A percentile compares a stretch with the other conserved stretches of the same genome.
Conservation (phyloP, 352 stramenopile genomes). For the Hyaloperonospora brassicae region DNA sequence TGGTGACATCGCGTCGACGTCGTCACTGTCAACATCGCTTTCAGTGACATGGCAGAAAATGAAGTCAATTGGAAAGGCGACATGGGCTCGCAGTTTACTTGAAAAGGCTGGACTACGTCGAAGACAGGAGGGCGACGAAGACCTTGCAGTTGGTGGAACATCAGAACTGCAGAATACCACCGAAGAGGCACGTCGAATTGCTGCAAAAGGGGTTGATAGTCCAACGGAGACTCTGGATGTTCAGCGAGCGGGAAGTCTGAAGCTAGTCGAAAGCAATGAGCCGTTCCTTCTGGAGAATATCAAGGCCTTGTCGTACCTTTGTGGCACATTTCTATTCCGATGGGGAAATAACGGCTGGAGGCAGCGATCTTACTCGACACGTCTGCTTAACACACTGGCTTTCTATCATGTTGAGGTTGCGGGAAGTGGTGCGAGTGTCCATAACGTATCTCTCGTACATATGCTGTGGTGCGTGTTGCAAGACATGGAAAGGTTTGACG, state of each 20-base stretch:
- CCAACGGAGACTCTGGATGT: not conserved
- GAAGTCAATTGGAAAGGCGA: constrained; percentile 41
- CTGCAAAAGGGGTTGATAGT: constrained; percentile 15
- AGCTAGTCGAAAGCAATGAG: constrained; percentile 14
- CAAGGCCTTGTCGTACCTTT: constrained; percentile 36
- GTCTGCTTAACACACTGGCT: constrained; percentile 48
- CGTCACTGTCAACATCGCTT: constrained; percentile 38
- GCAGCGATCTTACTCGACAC: constrained; percentile 34
- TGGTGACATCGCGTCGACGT: constrained; percentile 55
- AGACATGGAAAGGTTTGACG: constrained; percentile 46
- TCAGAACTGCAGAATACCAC: constrained; percentile 33
- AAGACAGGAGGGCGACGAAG: constrained; percentile 13
- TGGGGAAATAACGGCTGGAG: constrained; percentile 42
- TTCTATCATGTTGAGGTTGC: constrained; percentile 39
- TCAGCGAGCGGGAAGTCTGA: constrained; percentile 14
- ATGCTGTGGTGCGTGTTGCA: constrained; percentile 59
- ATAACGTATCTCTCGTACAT: constrained; percentile 33
- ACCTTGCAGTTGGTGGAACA: not conserved
- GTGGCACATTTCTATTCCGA: constrained; percentile 46
- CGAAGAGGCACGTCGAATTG: constrained; percentile 31
- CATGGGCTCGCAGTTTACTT: constrained; percentile 50
- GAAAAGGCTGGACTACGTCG: constrained; percentile 42
- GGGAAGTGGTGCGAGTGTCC: constrained; percentile 4
- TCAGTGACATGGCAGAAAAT: constrained; percentile 53
- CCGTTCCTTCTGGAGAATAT: constrained; percentile 44